A percentile compares a stretch with the other conserved stretches of the same genome.
These are phyloP conservation scores for Yamadazyma nakazawae DNA, from an alignment of 805 yeast genomes.

Conservation along the genomic window DNA sequence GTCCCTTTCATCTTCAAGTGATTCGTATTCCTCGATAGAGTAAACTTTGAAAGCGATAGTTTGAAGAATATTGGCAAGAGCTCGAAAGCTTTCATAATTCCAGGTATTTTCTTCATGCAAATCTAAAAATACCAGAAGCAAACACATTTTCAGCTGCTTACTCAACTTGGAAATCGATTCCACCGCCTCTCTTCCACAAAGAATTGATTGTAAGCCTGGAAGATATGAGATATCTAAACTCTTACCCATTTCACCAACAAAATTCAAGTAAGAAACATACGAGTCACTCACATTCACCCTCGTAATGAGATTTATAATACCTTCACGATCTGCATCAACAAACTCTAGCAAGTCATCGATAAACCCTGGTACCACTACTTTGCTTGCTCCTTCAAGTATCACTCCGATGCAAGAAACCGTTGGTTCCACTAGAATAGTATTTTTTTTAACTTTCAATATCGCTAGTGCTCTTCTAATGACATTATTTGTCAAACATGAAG, in stretches of 20 bases:
- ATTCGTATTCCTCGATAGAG: conserved; percentile 13
- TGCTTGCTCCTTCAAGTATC: neutral
- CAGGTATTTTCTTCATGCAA: neutral
- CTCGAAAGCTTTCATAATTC: conserved; percentile 15
- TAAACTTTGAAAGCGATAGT: conserved; percentile 17
- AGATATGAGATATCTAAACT: neutral
- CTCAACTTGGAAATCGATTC: neutral
- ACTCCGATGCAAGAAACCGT: neutral
- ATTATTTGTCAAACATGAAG: neutral
- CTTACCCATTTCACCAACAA: neutral
- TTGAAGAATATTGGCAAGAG: conserved; percentile 19
- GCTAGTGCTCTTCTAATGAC: too few relatives aligned
- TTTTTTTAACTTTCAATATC: neutral
- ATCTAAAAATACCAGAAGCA: conserved; percentile 1
- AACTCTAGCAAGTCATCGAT: neutral
- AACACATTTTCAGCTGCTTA: neutral
- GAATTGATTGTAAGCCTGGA: neutral
- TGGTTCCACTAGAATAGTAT: neutral
- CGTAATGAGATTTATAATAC: conserved; percentile 1
- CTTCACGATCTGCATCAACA: neutral
- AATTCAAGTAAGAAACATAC: conserved; percentile 1
- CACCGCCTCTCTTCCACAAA: neutral
- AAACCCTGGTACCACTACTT: neutral
- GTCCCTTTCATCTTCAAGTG: conserved; percentile 22
- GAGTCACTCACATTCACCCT: conserved; percentile 11